These are phyloP conservation scores for Trichophyton schoenleinii DNA, from an alignment of 2,329 filamentous ascomycete genomes.

Conservation along the genomic window DNA sequence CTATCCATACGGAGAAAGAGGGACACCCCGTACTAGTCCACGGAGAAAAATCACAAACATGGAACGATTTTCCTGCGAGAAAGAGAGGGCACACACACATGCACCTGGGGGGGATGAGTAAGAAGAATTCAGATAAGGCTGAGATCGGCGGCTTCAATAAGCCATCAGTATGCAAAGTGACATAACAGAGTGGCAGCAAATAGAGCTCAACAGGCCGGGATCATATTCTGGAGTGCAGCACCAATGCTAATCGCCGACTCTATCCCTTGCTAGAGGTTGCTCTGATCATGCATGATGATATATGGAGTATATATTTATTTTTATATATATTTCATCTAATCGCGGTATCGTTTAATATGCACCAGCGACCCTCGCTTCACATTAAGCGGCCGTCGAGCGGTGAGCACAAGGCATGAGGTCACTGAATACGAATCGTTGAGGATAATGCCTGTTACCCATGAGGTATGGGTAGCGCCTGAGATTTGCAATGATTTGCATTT, in stretches of 20 bases:
- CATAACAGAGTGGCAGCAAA: not conserved
- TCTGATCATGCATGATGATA: not conserved
- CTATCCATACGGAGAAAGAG: no score
- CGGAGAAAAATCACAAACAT: not conserved
- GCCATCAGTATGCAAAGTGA: not conserved
- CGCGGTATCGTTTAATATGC: not conserved
- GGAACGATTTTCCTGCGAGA: not conserved
- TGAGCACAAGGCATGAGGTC: not conserved
- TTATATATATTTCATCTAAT: not conserved
- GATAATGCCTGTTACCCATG: slow-evolving; percentile 1
- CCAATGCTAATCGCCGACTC: not conserved
- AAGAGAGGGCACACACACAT: not conserved
- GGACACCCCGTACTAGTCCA: not conserved
- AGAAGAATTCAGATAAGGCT: slow-evolving; percentile 2
- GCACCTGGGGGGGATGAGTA: not conserved
- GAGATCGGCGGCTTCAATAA: not conserved
- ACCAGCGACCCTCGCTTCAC: not conserved
- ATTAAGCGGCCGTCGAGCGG: not conserved
- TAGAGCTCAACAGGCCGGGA: not conserved
- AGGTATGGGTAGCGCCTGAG: not conserved
- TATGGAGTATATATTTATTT: no score
- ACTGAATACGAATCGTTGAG: slow-evolving; percentile 1
- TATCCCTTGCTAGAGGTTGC: not conserved
- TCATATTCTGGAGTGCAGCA: not conserved
- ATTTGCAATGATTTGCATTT: not conserved